Percentiles rank a stretch among this genome's conserved stretches.
These are phyloP conservation scores for Pseudopithomyces maydicus DNA, from an alignment of 2,329 filamentous ascomycete genomes.

Conservation along the genomic window DNA sequence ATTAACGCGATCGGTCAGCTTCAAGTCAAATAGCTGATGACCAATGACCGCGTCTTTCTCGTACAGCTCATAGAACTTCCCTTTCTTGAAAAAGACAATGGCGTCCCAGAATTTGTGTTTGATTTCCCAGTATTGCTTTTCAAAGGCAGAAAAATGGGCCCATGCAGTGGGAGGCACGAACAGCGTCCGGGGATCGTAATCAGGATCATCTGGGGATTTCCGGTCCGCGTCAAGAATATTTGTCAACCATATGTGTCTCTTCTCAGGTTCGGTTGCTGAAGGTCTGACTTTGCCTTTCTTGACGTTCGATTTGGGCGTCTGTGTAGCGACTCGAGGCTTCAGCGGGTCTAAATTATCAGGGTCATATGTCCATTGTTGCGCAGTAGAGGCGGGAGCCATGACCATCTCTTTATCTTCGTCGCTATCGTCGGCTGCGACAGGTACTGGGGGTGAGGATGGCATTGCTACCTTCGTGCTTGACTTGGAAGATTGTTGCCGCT, in stretches of 20 bases:
- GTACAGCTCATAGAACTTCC: slow-evolving; percentile 98
- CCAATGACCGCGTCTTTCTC: slow-evolving; percentile 97
- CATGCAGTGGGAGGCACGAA: slow-evolving; percentile 84
- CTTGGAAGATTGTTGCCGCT: slow-evolving; percentile 68
- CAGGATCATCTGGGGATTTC: slow-evolving; percentile 76
- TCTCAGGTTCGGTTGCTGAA: slow-evolving; percentile 79
- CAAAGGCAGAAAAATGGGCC: slow-evolving; percentile 86
- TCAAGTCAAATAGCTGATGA: slow-evolving; percentile 95
- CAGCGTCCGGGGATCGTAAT: slow-evolving; percentile 90
- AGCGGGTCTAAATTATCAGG: slow-evolving; percentile 61
- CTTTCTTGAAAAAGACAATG: slow-evolving; percentile 99
- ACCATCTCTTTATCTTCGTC: slow-evolving; percentile 61
- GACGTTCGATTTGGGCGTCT: slow-evolving; percentile 37
- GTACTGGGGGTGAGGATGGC: slow-evolving; percentile 52
- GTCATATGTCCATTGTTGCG: slow-evolving; percentile 81
- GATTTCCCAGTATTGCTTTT: slow-evolving; percentile 99
- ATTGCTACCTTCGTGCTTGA: slow-evolving; percentile 55
- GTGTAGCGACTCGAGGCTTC: slow-evolving; percentile 50
- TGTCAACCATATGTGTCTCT: slow-evolving; percentile 89
- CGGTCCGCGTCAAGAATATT: slow-evolving; percentile 83
- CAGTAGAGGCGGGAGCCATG: slow-evolving; percentile 67
- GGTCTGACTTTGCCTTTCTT: slow-evolving; percentile 64
- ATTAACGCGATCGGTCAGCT: slow-evolving; percentile 96
- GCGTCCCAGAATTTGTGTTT: slow-evolving; percentile 98
- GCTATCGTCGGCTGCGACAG: slow-evolving; percentile 44